A percentile compares a stretch with the other conserved stretches of the same genome.
Evolutionary conservation across 2,329 filamentous ascomycete species (phyloP).

Genomic region (Alternaria viburni): DNA sequence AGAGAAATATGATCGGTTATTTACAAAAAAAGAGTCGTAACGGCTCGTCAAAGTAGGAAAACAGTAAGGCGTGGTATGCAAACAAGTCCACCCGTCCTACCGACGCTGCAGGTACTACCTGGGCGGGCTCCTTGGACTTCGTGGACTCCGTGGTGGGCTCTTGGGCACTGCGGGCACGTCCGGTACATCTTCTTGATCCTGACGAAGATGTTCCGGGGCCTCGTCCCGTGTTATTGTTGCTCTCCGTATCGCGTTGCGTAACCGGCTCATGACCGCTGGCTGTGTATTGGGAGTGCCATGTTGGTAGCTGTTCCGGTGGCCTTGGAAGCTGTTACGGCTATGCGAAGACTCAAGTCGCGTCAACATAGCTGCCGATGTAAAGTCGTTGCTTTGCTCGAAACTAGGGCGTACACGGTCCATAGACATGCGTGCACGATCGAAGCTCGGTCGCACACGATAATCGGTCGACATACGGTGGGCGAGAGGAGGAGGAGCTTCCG

Average conservation of each 20-base stretch:
- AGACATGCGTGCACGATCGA: slow-evolving; percentile 82
- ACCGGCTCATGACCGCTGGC: slow-evolving; percentile 31
- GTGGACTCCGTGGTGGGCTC: slow-evolving; percentile 27
- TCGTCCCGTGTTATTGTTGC: slow-evolving; percentile 43
- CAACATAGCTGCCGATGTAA: slow-evolving; percentile 86
- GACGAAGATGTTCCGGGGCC: slow-evolving; percentile 28
- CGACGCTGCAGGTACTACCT: slow-evolving; percentile 6
- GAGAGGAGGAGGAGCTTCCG: slow-evolving; percentile 36
- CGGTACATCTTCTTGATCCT: slow-evolving; percentile 19
- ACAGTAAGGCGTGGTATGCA: slow-evolving; percentile 3
- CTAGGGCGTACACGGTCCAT: slow-evolving; percentile 85
- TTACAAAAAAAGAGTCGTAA: slow-evolving; percentile 10
- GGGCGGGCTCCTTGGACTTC: slow-evolving; percentile 25
- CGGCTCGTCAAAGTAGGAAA: slow-evolving; percentile 2
- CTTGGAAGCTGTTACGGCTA: slow-evolving; percentile 38
- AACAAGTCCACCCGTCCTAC: slow-evolving; percentile 3
- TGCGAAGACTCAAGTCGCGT: slow-evolving; percentile 77
- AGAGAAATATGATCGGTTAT: slow-evolving; percentile 7
- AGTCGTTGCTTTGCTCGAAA: slow-evolving; percentile 88
- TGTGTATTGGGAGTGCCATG: slow-evolving; percentile 17
- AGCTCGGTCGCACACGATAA: slow-evolving; percentile 72
- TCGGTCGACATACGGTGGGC: slow-evolving; percentile 40
- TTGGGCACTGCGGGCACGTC: slow-evolving; percentile 26
- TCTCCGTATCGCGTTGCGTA: slow-evolving; percentile 42
- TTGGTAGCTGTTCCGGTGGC: slow-evolving; percentile 34